Base-by-base conservation (phyloP, 1,139 yeast species). In the Candida smagusa region DNA sequence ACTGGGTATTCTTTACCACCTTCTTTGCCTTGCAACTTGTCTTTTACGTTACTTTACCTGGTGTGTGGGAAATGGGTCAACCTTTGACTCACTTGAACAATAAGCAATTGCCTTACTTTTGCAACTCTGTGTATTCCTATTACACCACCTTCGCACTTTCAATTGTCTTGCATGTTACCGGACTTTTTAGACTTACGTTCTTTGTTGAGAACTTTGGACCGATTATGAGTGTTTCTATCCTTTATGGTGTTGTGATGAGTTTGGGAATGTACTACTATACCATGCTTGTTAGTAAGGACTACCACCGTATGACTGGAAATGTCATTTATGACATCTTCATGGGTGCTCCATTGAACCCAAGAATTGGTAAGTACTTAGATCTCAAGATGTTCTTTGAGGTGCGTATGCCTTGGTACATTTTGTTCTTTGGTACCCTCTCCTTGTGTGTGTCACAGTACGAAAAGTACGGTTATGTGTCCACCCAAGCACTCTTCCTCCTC, bases 291-390 rank as follows among this genome's bases (percentile, higher is more conserved):
- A 62, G 86, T 31, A 79, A 82, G 31, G 90, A 83, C 57, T 84
- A 80, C 63, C 92, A 87, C 56, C 74, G 95, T 46, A 80, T 92
- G 92, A 82, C 97, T 8, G 97, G 97, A 11, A 88, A 85, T 62
- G 84, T 77, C 54, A 63, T 90, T 48, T 92, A 90, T 59, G 98
- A 92, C 63, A 72, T 89, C 55, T 92, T 92, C 68, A 83, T 92
- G 95, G 98, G 98, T 30, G 96, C 96, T 9, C 95, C 96, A 35
- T 77, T 94, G 58, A 92, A 94, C 64, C 98, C 98, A 46, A 77
- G 98, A 59, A 73, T 92, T 56, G 97, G 97, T 30, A 81, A 83
- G 53, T 77, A 90, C 53, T 60, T 71, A 48, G 98, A 92, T 60
- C 71, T 89, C 59, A 92, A 92, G 72, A 87, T 92, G 95, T 92